phyloP scores from a whole-genome alignment of 192 early-diverging fungal species.

The Coemansia sp. region DNA sequence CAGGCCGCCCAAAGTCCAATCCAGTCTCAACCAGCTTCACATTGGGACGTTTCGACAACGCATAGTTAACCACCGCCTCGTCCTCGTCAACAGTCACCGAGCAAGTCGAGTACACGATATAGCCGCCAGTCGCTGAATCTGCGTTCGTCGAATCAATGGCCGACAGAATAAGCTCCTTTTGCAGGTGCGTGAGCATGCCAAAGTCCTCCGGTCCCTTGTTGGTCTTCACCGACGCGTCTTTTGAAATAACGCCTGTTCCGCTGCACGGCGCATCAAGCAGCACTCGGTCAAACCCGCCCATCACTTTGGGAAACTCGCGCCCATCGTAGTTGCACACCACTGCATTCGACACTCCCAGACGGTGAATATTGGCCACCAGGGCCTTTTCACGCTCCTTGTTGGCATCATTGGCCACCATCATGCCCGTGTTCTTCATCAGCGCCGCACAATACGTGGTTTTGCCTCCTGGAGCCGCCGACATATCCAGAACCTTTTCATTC shows the following conservation, averaged over 20 bases:
- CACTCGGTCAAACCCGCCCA: conserved; percentile 97
- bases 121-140: conserved; percentile 87
- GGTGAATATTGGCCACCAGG: conserved; percentile 87
- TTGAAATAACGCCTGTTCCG: conserved; percentile 98
- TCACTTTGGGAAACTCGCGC: conserved; percentile 91
- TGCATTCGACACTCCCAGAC: conserved; percentile 80
- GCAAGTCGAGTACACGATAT: conserved; percentile 98
- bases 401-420: conserved; percentile 95
- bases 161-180: conserved; percentile 90
- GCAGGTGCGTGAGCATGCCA: conserved; percentile 83
- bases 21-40: conserved; percentile 86
- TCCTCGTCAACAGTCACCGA: conserved; percentile 97
- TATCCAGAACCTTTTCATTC: conserved; percentile 90
- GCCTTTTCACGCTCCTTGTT: conserved; percentile 89
- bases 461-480: conserved; percentile 97
- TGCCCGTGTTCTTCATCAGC: conserved; percentile 94
- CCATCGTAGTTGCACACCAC: conserved; percentile 96
- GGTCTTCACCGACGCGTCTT: conserved; percentile 91
- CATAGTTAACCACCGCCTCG: conserved; percentile 95
- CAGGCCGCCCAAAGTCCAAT: conserved; percentile 91
- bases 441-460: conserved; percentile 96
- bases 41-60: conserved; percentile 88
- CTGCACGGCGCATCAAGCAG: conserved; percentile 97
- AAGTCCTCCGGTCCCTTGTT: conserved; percentile 96
- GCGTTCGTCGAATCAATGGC: conserved; percentile 98